Evolutionary conservation across 1,139 yeast species (phyloP).

Genomic region (Petasospora fabianii): DNA sequence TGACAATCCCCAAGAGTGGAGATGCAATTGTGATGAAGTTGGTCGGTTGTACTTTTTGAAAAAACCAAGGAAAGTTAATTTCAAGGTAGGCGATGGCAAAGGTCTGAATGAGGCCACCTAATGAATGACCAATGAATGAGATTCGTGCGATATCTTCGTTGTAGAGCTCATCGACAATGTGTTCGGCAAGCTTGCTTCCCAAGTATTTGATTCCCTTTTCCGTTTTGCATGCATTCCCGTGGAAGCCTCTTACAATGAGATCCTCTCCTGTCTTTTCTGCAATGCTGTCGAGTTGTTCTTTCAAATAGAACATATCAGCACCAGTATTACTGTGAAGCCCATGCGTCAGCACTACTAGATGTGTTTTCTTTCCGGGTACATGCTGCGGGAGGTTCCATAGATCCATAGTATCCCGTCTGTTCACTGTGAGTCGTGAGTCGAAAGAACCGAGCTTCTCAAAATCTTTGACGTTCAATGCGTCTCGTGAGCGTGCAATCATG

Average conservation of each 20-base stretch:
- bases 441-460: conserved; percentile 24
- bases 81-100: conserved; percentile 85
- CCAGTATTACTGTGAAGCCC: conserved; percentile 89
- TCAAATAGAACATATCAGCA: conserved; percentile 82
- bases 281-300: conserved; percentile 68
- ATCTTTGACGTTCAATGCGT: conserved; percentile 31
- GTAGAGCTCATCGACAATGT: conserved; percentile 56
- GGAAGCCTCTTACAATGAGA: conserved; percentile 74
- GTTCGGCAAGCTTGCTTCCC: conserved; percentile 81
- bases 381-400: conserved; percentile 68
- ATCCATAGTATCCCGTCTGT: conserved; percentile 59
- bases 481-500: conserved; percentile 49
- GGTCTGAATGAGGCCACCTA: conserved; percentile 89
- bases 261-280: conserved; percentile 48
- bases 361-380: conserved; percentile 46
- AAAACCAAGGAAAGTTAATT: conserved; percentile 68
- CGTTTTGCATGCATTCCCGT: conserved; percentile 83
- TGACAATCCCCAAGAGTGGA: conserved; percentile 79
- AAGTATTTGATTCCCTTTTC: conserved; percentile 86
- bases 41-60: conserved; percentile 62
- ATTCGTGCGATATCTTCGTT: conserved; percentile 50
- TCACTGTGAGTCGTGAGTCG: conserved; percentile 38
- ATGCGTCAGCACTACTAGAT: conserved; percentile 78
- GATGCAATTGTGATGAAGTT: conserved; percentile 84
- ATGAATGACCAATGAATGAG: conserved; percentile 87